phyloP scores from a whole-genome alignment of 345 rosid species.

The Camelina hispida region DNA sequence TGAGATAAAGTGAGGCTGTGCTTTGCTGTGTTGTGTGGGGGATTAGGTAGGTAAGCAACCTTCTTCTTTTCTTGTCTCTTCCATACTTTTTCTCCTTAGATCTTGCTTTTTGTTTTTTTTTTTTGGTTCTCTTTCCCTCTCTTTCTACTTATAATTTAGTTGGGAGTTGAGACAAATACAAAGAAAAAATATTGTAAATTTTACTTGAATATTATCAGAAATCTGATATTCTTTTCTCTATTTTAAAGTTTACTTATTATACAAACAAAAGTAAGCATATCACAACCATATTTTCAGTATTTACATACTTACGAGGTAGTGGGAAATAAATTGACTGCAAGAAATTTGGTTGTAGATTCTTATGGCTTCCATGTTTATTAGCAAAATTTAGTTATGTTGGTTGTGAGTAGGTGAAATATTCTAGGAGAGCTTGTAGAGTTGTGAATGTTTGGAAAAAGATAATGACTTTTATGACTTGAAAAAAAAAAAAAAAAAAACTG shows the following conservation, averaged over 20 bases:
- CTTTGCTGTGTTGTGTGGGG: slow-evolving; percentile 40
- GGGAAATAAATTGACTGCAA: not conserved
- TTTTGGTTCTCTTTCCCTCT: not conserved
- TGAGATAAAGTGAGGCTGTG: slow-evolving; percentile 34
- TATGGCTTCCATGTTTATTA: too few relatives aligned
- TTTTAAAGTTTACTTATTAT: not conserved
- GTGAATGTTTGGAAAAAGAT: too few relatives aligned
- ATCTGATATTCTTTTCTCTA: not conserved
- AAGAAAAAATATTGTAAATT: not conserved
- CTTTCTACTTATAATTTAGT: not conserved
- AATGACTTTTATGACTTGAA: too few relatives aligned
- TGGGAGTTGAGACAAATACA: slow-evolving; percentile 16
- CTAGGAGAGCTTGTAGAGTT: too few relatives aligned
- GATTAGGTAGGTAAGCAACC: slow-evolving; percentile 58
- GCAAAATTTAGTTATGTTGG: too few relatives aligned
- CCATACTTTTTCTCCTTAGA: slow-evolving; percentile 35
- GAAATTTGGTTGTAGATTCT: too few relatives aligned
- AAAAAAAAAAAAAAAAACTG: too few relatives aligned
- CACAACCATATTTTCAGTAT: not conserved
- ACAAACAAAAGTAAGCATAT: not conserved
- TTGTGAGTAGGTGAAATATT: too few relatives aligned
- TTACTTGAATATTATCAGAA: not conserved
- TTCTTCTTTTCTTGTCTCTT: slow-evolving; percentile 27
- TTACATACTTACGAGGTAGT: not conserved
- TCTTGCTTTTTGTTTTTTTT: slow-evolving; percentile 24